Conservation (phyloP, 352 stramenopile genomes). For the Saprolegnia parasitica region DNA sequence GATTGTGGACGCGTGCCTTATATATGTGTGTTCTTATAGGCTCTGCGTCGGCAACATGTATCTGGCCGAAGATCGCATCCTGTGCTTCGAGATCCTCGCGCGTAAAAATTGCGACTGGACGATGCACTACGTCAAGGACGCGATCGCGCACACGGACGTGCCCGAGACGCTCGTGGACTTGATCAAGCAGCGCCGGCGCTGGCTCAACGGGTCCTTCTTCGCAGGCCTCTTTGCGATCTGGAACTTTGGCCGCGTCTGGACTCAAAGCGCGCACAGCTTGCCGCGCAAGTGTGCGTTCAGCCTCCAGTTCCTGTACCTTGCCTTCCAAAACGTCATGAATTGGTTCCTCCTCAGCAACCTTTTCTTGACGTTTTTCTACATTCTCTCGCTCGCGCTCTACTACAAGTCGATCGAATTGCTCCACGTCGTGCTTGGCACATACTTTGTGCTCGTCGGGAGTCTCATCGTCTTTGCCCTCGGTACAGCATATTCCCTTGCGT, state of each 20-base stretch:
- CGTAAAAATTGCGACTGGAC: constrained; percentile 39
- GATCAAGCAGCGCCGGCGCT: constrained; percentile 54
- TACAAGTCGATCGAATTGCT: constrained; percentile 33
- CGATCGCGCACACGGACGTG: constrained; percentile 41
- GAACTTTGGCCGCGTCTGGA: constrained; percentile 53
- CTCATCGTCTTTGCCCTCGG: constrained; percentile 23
- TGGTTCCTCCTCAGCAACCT: constrained; percentile 49
- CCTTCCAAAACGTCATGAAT: constrained; percentile 37
- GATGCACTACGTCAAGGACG: constrained; percentile 51
- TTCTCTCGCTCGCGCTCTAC: constrained; percentile 40
- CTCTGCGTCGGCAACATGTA: constrained; percentile 68
- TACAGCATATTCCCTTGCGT: background rate
- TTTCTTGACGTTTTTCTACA: constrained; percentile 49
- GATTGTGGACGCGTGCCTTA: background rate
- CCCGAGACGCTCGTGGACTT: constrained; percentile 46
- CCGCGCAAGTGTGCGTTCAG: constrained; percentile 39
- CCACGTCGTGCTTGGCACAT: constrained; percentile 37
- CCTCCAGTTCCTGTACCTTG: constrained; percentile 40
- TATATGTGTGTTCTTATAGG: background rate
- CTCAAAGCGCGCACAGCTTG: constrained; percentile 40
- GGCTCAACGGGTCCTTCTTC: constrained; percentile 62
- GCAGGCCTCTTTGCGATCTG: constrained; percentile 49
- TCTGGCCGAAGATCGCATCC: constrained; percentile 54
- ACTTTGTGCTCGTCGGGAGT: constrained; percentile 36
- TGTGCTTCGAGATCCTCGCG: constrained; percentile 56